Percentiles rank a stretch among this genome's conserved stretches.
Evolutionary conservation across 176 grass and related monocot species (phyloP).

Genomic region (Poa pratensis): DNA sequence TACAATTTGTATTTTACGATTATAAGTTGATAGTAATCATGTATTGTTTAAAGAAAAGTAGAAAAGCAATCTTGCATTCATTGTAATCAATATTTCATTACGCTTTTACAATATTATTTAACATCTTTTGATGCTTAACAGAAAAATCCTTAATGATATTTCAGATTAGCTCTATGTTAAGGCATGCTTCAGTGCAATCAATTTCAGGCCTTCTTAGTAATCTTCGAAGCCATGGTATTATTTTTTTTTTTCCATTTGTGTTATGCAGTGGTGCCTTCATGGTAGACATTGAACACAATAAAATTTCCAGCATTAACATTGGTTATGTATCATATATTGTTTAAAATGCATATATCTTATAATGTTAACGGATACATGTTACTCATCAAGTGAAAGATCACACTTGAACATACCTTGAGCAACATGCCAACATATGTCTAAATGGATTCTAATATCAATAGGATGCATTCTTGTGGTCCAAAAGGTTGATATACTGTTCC

Average conservation of each 20-base stretch:
- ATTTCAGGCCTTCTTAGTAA: slow-evolving; percentile 77
- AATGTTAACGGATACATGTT: neutral
- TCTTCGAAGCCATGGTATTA: slow-evolving; percentile 79
- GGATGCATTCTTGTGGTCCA: neutral
- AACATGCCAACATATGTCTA: neutral
- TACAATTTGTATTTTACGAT: slow-evolving; percentile 12
- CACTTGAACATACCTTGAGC: neutral
- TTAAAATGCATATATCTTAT: neutral
- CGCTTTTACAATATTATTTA: slow-evolving; percentile 25
- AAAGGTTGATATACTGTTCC: neutral
- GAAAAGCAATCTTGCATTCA: slow-evolving; percentile 6
- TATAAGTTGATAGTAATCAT: slow-evolving; percentile 29
- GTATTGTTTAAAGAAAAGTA: slow-evolving; percentile 20
- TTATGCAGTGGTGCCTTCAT: neutral
- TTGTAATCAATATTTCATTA: neutral
- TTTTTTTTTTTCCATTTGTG: slow-evolving; percentile 21
- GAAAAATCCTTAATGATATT: slow-evolving; percentile 47
- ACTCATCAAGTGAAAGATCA: neutral
- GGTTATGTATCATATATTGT: slow-evolving; percentile 21
- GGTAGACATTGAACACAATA: neutral
- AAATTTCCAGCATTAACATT: neutral
- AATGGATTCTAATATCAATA: slow-evolving; percentile 37
- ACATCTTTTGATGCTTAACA: slow-evolving; percentile 32
- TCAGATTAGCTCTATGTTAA: slow-evolving; percentile 85
- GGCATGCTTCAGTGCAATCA: slow-evolving; percentile 66